Percentiles rank a stretch among this genome's conserved stretches.
These are phyloP conservation scores for Beauveria pseudobassiana DNA, from an alignment of 2,329 filamentous ascomycete species.

Conservation along the genomic window DNA sequence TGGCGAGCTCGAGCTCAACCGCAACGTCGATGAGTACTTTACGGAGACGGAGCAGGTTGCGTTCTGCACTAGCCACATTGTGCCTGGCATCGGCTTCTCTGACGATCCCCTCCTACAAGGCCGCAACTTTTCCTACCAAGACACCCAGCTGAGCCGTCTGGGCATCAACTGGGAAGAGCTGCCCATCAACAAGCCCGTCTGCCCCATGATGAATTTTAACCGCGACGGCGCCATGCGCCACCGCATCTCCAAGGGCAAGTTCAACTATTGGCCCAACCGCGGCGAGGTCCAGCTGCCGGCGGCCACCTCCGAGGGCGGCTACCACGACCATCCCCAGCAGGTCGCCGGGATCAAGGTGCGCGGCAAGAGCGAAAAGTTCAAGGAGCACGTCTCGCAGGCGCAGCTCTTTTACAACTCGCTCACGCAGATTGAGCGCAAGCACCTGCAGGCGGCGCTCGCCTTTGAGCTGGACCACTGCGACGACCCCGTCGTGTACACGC, in stretches of 20 bases:
- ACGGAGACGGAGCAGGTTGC: conserved; percentile 75
- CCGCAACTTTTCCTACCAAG: conserved; percentile 61
- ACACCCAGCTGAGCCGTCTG: conserved; percentile 62
- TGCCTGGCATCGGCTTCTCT: conserved; percentile 70
- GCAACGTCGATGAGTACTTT: conserved; percentile 75
- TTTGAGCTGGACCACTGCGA: conserved; percentile 80
- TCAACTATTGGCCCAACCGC: conserved; percentile 58
- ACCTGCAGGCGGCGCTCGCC: conserved; percentile 62
- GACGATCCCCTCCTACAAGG: conserved; percentile 69
- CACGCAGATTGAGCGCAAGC: conserved; percentile 59
- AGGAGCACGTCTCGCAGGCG: conserved; percentile 69
- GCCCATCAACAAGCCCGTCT: conserved; percentile 69
- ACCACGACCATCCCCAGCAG: conserved; percentile 57
- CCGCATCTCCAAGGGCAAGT: conserved; percentile 58
- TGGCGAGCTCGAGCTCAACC: conserved; percentile 71
- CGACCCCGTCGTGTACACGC: conserved; percentile 66
- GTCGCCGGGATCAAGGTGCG: conserved; percentile 64
- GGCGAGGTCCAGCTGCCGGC: conserved; percentile 60
- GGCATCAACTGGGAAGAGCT: conserved; percentile 71
- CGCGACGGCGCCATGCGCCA: conserved; percentile 68
- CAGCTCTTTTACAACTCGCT: conserved; percentile 80
- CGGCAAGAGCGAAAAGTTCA: conserved; percentile 64
- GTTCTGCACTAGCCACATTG: conserved; percentile 73
- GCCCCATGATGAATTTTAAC: conserved; percentile 68
- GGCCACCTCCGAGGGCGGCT: conserved; percentile 54